Evolutionary conservation across 225 moss, liverwort and hornwort species (phyloP).

Genomic region (Marchantia polymorpha): DNA sequence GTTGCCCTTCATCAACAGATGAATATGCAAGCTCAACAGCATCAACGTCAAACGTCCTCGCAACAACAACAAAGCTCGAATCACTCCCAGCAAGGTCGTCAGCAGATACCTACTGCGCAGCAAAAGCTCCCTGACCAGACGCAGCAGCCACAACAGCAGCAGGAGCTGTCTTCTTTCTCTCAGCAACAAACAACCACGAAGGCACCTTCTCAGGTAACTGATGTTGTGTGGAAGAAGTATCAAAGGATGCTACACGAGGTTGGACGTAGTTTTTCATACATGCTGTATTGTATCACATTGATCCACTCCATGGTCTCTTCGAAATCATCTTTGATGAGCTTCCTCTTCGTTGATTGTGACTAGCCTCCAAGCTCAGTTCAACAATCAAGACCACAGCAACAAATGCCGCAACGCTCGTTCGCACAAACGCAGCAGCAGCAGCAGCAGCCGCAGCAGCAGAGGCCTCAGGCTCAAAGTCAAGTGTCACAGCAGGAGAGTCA

Average conservation of each 20-base stretch:
- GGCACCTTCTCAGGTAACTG: conserved; percentile 20
- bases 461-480: conserved; percentile 38
- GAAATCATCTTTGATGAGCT: background rate
- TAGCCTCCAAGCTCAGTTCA: conserved; percentile 47
- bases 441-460: conserved; percentile 57
- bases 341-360: background rate
- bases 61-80: conserved; percentile 22
- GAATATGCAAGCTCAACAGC: conserved; percentile 31
- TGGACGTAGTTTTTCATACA: too few species aligned
- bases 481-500: conserved; percentile 40
- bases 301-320: background rate
- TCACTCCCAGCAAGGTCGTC: conserved; percentile 58
- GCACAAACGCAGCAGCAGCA: conserved; percentile 54
- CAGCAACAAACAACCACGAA: conserved; percentile 25
- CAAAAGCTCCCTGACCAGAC: conserved; percentile 52
- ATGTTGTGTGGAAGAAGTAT: background rate
- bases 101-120: conserved; percentile 64
- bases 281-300: too few species aligned
- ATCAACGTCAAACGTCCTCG: conserved; percentile 29
- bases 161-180: conserved; percentile 41
- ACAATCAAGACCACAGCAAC: conserved; percentile 55
- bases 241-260: too few species aligned
- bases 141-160: conserved; percentile 42
- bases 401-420: conserved; percentile 50
- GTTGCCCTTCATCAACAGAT: conserved; percentile 36